These are phyloP conservation scores for Spathaspora hagerdaliae DNA, from an alignment of 805 yeast species.

Conservation along the genomic window DNA sequence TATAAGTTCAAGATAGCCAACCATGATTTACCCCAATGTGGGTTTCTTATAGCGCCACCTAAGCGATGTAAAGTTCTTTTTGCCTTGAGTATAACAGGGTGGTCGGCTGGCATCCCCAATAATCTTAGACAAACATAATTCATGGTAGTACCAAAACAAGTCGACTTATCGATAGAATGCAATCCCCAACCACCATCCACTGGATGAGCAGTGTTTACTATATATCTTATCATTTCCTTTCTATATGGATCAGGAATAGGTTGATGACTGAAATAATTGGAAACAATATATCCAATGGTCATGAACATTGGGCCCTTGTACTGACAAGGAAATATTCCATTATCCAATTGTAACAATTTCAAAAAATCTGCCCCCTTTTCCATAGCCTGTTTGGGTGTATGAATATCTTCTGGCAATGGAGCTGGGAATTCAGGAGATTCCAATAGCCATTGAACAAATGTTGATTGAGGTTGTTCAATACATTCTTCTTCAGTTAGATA, in stretches of 20 bases:
- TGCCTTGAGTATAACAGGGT: conserved; percentile 76
- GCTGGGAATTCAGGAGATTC: conserved; percentile 33
- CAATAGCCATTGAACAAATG: conserved; percentile 54
- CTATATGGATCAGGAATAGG: conserved; percentile 64
- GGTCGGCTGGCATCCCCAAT: conserved; percentile 69
- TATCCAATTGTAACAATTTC: conserved; percentile 64
- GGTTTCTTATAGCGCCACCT: conserved; percentile 88
- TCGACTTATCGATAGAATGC: conserved; percentile 86
- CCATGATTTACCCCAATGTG: conserved; percentile 99
- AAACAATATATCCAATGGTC: conserved; percentile 82
- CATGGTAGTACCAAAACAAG: conserved; percentile 90
- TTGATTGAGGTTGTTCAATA: conserved; percentile 45
- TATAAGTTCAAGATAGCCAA: conserved; percentile 74
- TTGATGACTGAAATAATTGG: conserved; percentile 64
- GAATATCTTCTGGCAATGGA: conserved; percentile 37
- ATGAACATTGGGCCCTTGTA: conserved; percentile 98
- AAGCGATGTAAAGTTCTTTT: conserved; percentile 60
- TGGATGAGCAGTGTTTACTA: conserved; percentile 91
- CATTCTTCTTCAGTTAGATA: conserved; percentile 45
- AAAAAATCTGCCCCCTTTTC: conserved; percentile 72
- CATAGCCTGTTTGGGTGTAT: conserved; percentile 57
- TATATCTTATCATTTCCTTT: conserved; percentile 74
- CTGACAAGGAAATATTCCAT: conserved; percentile 89
- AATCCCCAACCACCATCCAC: conserved; percentile 99
- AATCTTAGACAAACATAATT: conserved; percentile 81